phyloP scores from a whole-genome alignment of 768 basidiomycete genomes.

The Omphalotus guepiniiformis region DNA sequence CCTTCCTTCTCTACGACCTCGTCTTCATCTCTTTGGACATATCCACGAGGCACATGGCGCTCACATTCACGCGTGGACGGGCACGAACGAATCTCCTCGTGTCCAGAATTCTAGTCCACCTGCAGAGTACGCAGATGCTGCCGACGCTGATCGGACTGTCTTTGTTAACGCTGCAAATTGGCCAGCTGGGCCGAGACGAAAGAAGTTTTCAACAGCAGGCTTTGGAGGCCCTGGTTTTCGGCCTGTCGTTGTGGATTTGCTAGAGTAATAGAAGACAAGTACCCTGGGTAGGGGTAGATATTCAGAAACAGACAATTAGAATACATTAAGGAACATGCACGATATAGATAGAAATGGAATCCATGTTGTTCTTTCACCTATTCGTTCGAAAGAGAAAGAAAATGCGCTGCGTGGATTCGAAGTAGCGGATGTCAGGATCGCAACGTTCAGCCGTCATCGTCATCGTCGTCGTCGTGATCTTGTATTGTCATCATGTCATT shows the following conservation, averaged over 20 bases:
- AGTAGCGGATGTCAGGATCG: too few species aligned
- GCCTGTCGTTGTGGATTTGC: conserved; percentile 41
- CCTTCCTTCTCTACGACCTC: conserved; percentile 35
- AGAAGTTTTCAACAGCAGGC: conserved; percentile 10
- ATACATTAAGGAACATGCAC: too few species aligned
- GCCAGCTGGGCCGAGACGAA: conserved; percentile 26
- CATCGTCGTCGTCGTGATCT: conserved; percentile 8
- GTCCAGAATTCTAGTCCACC: not conserved
- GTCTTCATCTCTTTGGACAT: conserved; percentile 57
- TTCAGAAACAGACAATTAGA: too few species aligned
- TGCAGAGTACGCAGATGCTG: not conserved
- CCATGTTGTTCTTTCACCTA: too few species aligned
- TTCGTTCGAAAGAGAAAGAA: too few species aligned
- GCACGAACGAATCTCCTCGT: not conserved
- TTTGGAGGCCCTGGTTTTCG: conserved; percentile 41
- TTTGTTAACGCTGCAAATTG: conserved; percentile 44
- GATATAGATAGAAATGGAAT: too few species aligned
- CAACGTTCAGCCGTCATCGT: too few species aligned
- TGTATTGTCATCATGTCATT: conserved; percentile 49
- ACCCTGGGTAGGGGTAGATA: too few species aligned
- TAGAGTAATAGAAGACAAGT: too few species aligned
- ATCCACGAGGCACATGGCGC: conserved; percentile 64
- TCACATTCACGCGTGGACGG: conserved; percentile 32
- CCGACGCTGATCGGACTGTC: conserved; percentile 23
- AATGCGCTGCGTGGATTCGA: too few species aligned